Evolutionary conservation across 495 filamentous ascomycete species (phyloP), one percentile per base, ranked within the genome.

Genomic region (Neurospora terricola): DNA sequence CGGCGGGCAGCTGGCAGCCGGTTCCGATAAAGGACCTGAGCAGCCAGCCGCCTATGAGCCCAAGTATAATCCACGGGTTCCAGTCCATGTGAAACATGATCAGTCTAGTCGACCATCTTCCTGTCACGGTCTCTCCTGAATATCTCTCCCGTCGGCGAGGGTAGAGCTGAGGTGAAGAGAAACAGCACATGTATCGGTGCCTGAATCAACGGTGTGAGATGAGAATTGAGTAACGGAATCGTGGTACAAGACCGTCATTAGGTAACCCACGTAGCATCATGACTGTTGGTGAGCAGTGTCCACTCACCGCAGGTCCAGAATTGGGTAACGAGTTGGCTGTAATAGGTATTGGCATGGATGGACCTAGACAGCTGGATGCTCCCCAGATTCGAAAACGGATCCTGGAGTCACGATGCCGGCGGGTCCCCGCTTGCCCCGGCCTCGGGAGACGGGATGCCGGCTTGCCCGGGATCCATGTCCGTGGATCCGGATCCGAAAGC

Each of bases 391-490:
- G 8, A 30, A 45, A 30, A 62, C 54, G 54, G 54, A 23, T 62
- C 54, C 54, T 62, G 54, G 12, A 30, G 54, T 30, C 23, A 62
- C 54, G 54, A 62, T 62, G 54, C 23, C 54, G 54, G 54, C 54
- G 54, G 23, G 23, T 62, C 54, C 54, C 54, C 54, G 12, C 23
- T 30, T 62, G 54, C 54, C 23, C 54, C 54, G 54, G 54, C 12
- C 27, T 62, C 54, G 27, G 27, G 54, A 66, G 27, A 66, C 27
- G 14, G 54, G 73, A 43, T 70, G 43, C 72, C 37, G 68, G 54
- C 73, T 76, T 77, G 54, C 27, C 27, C 27, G 54, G 54, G 14
- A 66, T 66, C 27, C 27, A 66, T 66, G 54, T 16, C 27, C 54
- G 27, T 66, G 54, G 27, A 66, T 66, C 54, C 54, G 54, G 54